Base-by-base conservation (phyloP, 495 filamentous ascomycete species). In the Penicillium soppii region DNA sequence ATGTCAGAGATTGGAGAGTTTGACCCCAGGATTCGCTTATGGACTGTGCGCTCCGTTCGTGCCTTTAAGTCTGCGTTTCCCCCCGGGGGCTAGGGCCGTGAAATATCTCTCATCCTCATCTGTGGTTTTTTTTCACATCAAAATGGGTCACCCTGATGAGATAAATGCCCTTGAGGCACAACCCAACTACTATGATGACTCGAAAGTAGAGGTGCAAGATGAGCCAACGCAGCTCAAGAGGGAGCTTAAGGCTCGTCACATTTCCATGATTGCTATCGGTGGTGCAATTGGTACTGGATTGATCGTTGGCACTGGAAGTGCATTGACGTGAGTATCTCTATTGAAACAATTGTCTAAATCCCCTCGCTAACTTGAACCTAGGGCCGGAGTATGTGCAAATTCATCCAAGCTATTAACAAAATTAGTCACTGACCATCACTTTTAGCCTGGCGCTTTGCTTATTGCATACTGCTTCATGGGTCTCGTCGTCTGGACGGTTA, bases 221-320 rank as follows among this genome's bases (percentile, higher is more conserved):
- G 48, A 51, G 48, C 48, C 48, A 65, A 58, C 57, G 2, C 54
- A 69, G 8, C 71, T 91, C 12, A 83, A 85, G 39, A 83, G 88
- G 38, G 86, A 81, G 15, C 76, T 92, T 50, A 84, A 87, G 57
- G 79, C 87, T 4, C 82, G 88, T 29, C 88, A 90, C 51, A 87
- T 92, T 63, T 85, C 87, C 58, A 92, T 92, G 90, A 94, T 95
- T 59, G 90, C 90, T 9, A 92, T 95, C 61, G 90, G 90, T 43
- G 90, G 90, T 59, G 90, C 90, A 17, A 88, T 95, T 57, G 90
- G 89, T 58, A 92, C 89, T 44, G 87, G 83, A 52, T 64, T 84
- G 43, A 80, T 84, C 57, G 84, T 84, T 52, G 82, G 79, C 59
- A 89, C 85, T 32, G 85, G 86, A 29, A 72, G 78, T 45, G 82